Evolutionary conservation across 441 rosid species (phyloP).

Genomic region (Kokia cookei): DNA sequence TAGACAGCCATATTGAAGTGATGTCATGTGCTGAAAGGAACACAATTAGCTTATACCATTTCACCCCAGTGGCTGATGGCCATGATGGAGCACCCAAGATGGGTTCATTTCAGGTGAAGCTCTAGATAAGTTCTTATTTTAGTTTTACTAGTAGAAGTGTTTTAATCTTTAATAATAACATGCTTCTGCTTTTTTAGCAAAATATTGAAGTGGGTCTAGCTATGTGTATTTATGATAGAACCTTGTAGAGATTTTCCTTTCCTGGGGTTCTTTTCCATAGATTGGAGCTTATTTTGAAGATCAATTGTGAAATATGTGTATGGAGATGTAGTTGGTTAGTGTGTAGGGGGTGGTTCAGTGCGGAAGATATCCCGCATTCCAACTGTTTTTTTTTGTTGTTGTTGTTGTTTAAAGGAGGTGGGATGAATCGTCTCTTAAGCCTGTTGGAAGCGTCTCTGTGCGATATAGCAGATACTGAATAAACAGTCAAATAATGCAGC

Average conservation of each 20-base stretch:
- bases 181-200: conserved; percentile 1
- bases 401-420: too few relatives aligned
- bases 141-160: not conserved
- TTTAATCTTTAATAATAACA: not conserved
- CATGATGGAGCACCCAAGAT: not conserved
- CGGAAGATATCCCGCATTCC: conserved; percentile 25
- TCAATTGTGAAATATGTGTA: conserved; percentile 27
- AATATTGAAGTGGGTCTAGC: conserved; percentile 15
- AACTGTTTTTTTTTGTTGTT: not conserved
- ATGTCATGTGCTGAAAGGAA: conserved; percentile 5
- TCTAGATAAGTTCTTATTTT: not conserved
- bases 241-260: not conserved
- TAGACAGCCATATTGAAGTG: not conserved
- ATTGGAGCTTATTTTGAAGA: conserved; percentile 31
- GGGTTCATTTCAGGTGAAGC: not conserved
- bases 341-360: conserved; percentile 32
- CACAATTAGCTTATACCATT: not conserved
- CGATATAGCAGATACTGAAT: conserved; percentile 1
- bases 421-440: not conserved
- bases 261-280: not conserved
- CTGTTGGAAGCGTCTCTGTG: not conserved
- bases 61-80: not conserved
- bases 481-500: not conserved
- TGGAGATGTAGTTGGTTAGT: conserved; percentile 20
- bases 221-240: conserved; percentile 23